A percentile compares a stretch with the other conserved stretches of the same genome.
These are phyloP conservation scores for Serendipita indica DNA, from an alignment of 768 basidiomycete species.

Conservation along the genomic window DNA sequence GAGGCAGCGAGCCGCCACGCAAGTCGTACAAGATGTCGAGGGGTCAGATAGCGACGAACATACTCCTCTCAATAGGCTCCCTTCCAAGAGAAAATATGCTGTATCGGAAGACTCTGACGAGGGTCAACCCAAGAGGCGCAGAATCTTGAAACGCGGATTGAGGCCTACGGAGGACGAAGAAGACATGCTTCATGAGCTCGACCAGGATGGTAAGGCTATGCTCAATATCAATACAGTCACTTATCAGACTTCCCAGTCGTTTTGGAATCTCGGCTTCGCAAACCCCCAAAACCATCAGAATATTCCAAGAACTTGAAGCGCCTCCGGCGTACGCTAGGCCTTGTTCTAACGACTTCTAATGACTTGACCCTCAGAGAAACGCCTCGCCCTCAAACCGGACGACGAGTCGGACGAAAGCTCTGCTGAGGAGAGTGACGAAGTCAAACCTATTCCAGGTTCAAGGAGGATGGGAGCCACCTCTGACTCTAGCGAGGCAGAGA, in stretches of 20 bases:
- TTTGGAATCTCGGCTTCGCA: not conserved
- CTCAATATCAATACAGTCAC: not conserved
- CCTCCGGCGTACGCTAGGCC: too few species aligned
- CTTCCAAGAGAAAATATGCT: not conserved
- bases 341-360: too few species aligned
- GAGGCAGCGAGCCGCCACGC: not conserved
- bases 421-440: not conserved
- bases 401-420: not conserved
- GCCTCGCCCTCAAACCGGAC: not conserved
- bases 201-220: not conserved
- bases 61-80: not conserved
- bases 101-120: not conserved
- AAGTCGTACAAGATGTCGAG: not conserved
- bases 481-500: not conserved
- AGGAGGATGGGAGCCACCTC: not conserved
- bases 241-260: not conserved
- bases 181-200: not conserved
- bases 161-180: conserved; percentile 1
- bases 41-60: not conserved
- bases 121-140: not conserved
- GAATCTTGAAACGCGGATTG: not conserved
- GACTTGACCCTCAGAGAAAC: too few species aligned
- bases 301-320: not conserved
- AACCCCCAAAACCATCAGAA: not conserved
- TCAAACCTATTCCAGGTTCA: conserved; percentile 6